Base-by-base conservation (phyloP, 2,329 filamentous ascomycete genomes). In the Trichoderma harzianum region DNA sequence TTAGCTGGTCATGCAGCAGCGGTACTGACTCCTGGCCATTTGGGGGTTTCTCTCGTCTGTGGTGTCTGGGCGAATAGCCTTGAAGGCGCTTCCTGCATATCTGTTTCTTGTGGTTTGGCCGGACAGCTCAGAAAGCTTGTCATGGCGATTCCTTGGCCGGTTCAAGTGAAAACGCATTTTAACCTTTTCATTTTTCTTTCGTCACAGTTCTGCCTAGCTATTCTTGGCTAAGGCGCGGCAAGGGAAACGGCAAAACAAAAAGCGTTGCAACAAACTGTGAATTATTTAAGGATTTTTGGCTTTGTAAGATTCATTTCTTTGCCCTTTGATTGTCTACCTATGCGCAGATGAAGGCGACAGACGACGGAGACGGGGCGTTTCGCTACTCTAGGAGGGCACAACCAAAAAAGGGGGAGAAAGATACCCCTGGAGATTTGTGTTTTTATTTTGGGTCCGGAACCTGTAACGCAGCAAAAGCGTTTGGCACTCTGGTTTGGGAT, bases 121-220 rank as follows among this genome's bases (percentile, higher is more conserved):
- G 51, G 53, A 51, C 11, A n/a, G 32, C 66, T 36, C 26, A 43
- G 51, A 30, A 11, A 11, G 55, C 55, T 53, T 55, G 60, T 66
- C 66, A 72, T 34, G 62, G 34, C 71, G 39, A 36, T 43, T 70
- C 30, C 26, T 71, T 71, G 66, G 43, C 71, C 30, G 24, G 34
- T 63, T 55, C 53, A 53, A 61, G 43, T 32, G 51, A 53, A 21
- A 32, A 69, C 36, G 66, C 66, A 69, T 61, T 61, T 61, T 62
- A 36, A 43, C 39, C 28, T 53, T 62, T 24, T 36, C 39, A 51
- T 69, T 51, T 53, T 70, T 47, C 58, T 61, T 66, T 58, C 34
- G 69, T 68, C 62, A 47, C 61, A 71, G 68, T 64, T 64, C 71
- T 63, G 68, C 68, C 69, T 72, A 47, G 71, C 71, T 57, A 21